Percentiles rank a stretch among this genome's conserved stretches.
Evolutionary conservation across 176 grass and related monocot genomes (phyloP).

Genomic region (Phragmites australis): DNA sequence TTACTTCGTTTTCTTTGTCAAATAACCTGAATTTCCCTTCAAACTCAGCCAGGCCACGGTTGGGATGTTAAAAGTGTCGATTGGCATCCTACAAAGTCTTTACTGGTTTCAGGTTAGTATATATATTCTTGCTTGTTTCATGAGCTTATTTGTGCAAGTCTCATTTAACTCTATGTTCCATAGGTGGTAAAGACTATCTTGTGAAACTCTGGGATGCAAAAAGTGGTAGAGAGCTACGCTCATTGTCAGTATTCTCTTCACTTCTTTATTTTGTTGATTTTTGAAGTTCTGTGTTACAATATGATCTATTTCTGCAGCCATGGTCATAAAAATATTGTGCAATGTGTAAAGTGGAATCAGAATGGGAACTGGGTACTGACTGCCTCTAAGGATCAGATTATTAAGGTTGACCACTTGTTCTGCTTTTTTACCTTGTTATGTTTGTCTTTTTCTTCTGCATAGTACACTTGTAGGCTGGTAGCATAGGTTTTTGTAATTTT

Average conservation of each 20-base stretch:
- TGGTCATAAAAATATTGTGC: constrained; percentile 98
- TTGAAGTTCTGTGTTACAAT: constrained; percentile 26
- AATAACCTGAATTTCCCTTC: constrained; percentile 71
- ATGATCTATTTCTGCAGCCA: constrained; percentile 66
- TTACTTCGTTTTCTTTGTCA: constrained; percentile 33
- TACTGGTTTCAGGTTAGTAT: constrained; percentile 88
- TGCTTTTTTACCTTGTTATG: constrained; percentile 29
- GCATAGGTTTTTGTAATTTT: constrained; percentile 26
- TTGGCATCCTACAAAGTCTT: constrained; percentile 97
- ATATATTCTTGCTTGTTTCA: constrained; percentile 21
- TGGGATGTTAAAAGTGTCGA: constrained; percentile 99
- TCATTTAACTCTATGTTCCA: constrained; percentile 38
- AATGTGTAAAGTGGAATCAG: constrained; percentile 99
- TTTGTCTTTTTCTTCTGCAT: constrained; percentile 18
- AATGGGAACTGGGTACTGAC: constrained; percentile 99
- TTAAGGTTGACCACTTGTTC: constrained; percentile 66
- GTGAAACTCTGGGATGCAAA: constrained; percentile 99
- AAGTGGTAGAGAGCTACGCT: constrained; percentile 77
- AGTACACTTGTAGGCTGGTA: not conserved
- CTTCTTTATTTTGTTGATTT: constrained; percentile 36
- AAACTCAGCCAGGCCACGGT: constrained; percentile 98
- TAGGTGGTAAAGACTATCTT: constrained; percentile 98
- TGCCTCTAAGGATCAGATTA: constrained; percentile 96
- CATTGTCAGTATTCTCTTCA: constrained; percentile 64
- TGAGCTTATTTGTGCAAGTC: constrained; percentile 22